phyloP scores from a whole-genome alignment of 2,329 filamentous ascomycete species.

The Fusarium sp. region DNA sequence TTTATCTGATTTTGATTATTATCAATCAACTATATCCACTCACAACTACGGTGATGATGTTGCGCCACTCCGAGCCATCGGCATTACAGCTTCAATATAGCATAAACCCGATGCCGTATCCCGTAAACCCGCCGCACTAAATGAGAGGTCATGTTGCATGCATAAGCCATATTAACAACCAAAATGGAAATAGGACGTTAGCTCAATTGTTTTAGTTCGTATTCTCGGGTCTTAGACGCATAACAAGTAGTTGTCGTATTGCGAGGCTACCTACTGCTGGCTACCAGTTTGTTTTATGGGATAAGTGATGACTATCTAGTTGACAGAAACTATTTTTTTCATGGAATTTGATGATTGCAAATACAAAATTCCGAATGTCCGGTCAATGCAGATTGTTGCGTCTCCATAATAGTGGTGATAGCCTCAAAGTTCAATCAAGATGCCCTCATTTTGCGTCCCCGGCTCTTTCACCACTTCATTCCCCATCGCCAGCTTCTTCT shows the following conservation, averaged over 20 bases:
- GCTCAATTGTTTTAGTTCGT: neutral
- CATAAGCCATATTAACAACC: neutral
- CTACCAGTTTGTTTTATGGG: neutral
- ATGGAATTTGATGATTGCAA: neutral
- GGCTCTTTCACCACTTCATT: neutral
- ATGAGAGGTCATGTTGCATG: neutral
- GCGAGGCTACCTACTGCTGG: neutral
- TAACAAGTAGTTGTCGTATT: neutral
- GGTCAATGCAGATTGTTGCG: neutral
- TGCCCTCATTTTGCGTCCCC: slow-evolving; percentile 13
- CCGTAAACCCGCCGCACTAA: neutral
- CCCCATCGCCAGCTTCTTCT: neutral
- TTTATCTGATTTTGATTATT: neutral
- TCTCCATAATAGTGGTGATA: neutral
- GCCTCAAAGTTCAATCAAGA: slow-evolving; percentile 26
- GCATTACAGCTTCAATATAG: slow-evolving; percentile 3
- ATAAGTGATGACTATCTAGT: neutral
- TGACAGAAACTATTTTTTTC: neutral
- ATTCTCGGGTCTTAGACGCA: neutral
- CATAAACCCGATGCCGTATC: slow-evolving; percentile 12
- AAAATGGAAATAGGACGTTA: neutral
- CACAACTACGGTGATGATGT: neutral
- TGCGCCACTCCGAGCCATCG: slow-evolving; percentile 8
- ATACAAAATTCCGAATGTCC: neutral
- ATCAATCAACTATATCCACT: neutral